Conservation (phyloP, 2,329 filamentous ascomycete genomes). For the Pseudopithomyces chartarum region DNA sequence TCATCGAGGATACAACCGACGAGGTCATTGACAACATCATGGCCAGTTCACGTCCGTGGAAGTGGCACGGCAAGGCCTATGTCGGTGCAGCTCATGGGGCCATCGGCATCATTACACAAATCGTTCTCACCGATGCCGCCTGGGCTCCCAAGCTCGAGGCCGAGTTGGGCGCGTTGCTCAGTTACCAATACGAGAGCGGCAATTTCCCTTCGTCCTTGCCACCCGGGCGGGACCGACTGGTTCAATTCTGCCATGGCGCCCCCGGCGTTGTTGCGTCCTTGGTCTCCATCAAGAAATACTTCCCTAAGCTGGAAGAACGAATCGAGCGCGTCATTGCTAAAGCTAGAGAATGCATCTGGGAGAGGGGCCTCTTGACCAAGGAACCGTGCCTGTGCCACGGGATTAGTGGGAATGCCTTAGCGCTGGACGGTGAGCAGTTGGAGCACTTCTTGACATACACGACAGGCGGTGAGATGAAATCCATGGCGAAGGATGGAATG, state of each 20-base stretch:
- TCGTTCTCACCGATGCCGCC: constrained; percentile 63
- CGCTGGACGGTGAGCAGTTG: constrained; percentile 54
- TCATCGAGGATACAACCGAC: constrained; percentile 58
- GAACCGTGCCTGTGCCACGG: constrained; percentile 70
- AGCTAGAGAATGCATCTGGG: constrained; percentile 60
- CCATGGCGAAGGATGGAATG: constrained; percentile 58
- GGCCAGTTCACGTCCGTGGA: constrained; percentile 61
- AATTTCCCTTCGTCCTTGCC: constrained; percentile 66
- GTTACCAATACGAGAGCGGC: constrained; percentile 64
- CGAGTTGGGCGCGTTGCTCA: constrained; percentile 61
- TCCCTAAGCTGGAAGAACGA: constrained; percentile 58
- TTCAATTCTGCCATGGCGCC: constrained; percentile 72
- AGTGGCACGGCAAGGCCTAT: constrained; percentile 67
- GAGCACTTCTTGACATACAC: constrained; percentile 65
- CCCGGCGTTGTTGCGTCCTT: constrained; percentile 67
- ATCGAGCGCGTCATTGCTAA: constrained; percentile 60
- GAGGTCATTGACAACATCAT: constrained; percentile 66
- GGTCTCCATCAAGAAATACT: constrained; percentile 60
- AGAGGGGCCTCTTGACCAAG: constrained; percentile 65
- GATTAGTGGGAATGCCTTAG: constrained; percentile 67
- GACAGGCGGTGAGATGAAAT: constrained; percentile 61
- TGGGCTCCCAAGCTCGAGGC: constrained; percentile 60
- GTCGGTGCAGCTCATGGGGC: constrained; percentile 71
- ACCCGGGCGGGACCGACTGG: constrained; percentile 54
- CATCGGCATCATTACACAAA: constrained; percentile 72